These are phyloP conservation scores for Sanghuangporus weigelae DNA, from an alignment of 1,284 basidiomycete genomes.

Conservation along the genomic window DNA sequence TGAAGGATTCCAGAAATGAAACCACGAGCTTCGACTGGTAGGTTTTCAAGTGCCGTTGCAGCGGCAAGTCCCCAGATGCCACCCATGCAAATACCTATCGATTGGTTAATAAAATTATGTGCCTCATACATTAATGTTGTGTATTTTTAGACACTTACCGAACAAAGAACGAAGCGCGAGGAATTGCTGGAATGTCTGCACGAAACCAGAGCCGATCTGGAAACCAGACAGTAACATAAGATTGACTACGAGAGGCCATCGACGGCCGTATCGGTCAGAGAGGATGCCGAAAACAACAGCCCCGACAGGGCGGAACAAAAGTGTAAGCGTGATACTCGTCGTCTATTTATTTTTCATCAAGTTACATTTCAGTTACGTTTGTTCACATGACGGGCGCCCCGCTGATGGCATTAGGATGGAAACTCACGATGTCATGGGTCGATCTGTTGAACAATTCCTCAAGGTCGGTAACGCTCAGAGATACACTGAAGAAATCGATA, in stretches of 20 bases:
- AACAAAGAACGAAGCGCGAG: constrained; percentile 73
- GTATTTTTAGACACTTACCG: constrained; percentile 32
- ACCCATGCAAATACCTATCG: constrained; percentile 67
- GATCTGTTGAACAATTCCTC: constrained; percentile 44
- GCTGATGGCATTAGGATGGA: not conserved
- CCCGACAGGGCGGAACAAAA: constrained; percentile 85
- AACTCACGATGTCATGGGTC: constrained; percentile 49
- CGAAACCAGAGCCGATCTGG: constrained; percentile 75
- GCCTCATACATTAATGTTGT: not conserved
- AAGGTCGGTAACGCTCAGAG: constrained; percentile 61
- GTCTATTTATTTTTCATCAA: constrained; percentile 39
- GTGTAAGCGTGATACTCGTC: constrained; percentile 85
- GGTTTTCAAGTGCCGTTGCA: constrained; percentile 81
- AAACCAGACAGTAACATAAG: constrained; percentile 67
- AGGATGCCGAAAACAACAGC: constrained; percentile 80
- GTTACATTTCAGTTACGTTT: not conserved
- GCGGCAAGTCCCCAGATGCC: constrained; percentile 77
- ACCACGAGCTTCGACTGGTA: constrained; percentile 84
- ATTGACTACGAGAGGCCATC: constrained; percentile 87
- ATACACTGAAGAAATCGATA: constrained; percentile 82
- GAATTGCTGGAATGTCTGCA: constrained; percentile 63
- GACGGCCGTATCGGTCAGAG: constrained; percentile 85
- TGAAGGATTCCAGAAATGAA: constrained; percentile 79
- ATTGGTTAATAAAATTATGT: not conserved
- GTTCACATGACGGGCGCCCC: not conserved